These are phyloP conservation scores for Penicillium subrubescens DNA, from an alignment of 495 filamentous ascomycete genomes.

Conservation along the genomic window DNA sequence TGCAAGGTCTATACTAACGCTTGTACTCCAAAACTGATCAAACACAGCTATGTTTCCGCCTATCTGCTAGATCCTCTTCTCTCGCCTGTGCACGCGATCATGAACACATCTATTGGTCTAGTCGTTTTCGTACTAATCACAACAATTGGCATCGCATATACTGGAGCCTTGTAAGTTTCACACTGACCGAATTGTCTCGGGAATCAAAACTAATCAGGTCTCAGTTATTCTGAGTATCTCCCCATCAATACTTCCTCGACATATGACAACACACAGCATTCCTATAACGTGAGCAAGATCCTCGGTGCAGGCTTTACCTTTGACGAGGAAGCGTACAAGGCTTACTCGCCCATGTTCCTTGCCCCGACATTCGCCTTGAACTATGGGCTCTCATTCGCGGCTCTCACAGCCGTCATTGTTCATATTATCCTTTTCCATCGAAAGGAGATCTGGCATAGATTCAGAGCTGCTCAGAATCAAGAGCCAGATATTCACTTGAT, in stretches of 20 bases:
- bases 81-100: constrained; percentile 58
- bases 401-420: constrained; percentile 58
- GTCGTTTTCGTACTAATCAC: constrained; percentile 56
- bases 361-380: constrained; percentile 63
- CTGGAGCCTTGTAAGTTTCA: constrained; percentile 51
- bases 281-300: constrained; percentile 57
- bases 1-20: background rate
- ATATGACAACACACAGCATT: constrained; percentile 60
- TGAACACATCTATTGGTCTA: constrained; percentile 63
- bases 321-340: constrained; percentile 56
- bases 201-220: constrained; percentile 1
- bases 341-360: constrained; percentile 64
- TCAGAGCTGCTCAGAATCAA: constrained; percentile 51
- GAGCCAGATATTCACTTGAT: constrained; percentile 48
- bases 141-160: constrained; percentile 54
- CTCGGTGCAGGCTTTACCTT: constrained; percentile 53
- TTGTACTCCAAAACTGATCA: background rate
- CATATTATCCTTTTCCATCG: constrained; percentile 60
- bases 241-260: constrained; percentile 61
- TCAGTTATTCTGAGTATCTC: constrained; percentile 46
- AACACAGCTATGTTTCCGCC: constrained; percentile 48
- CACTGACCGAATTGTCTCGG: no score
- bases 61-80: constrained; percentile 60
- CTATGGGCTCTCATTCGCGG: constrained; percentile 65
- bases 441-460: constrained; percentile 58